Evolutionary conservation across 192 early-diverging fungal species (phyloP).

Genomic region (Chytriomyces sp.): DNA sequence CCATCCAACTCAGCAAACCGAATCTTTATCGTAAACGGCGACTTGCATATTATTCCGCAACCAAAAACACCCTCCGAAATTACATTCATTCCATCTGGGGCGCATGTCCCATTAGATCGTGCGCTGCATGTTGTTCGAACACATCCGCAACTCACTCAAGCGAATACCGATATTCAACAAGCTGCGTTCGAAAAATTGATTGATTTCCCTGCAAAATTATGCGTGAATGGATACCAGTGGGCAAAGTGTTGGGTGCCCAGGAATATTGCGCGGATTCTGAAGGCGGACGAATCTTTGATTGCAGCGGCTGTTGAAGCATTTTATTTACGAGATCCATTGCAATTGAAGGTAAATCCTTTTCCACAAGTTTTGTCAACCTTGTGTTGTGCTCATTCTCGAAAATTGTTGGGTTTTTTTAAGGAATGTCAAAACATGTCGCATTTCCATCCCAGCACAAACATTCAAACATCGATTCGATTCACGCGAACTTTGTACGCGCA

Average conservation of each 20-base stretch:
- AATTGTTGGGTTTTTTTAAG: too few relatives aligned
- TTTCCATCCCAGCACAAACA: conserved; percentile 67
- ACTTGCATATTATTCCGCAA: conserved; percentile 81
- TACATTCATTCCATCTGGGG: conserved; percentile 47
- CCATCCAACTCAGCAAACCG: conserved; percentile 84
- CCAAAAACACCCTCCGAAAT: conserved; percentile 63
- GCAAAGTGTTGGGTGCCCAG: conserved; percentile 74
- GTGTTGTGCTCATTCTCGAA: too few relatives aligned
- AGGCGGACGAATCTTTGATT: conserved; percentile 73
- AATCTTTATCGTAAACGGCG: conserved; percentile 74
- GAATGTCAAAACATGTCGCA: conserved; percentile 66
- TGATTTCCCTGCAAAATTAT: conserved; percentile 60
- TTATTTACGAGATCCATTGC: conserved; percentile 76
- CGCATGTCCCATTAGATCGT: conserved; percentile 25
- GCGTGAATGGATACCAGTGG: conserved; percentile 62
- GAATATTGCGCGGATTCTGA: conserved; percentile 69
- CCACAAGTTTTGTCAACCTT: too few relatives aligned
- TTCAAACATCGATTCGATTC: conserved; percentile 67
- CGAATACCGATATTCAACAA: conserved; percentile 60
- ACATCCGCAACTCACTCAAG: conserved; percentile 56
- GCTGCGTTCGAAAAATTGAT: conserved; percentile 40
- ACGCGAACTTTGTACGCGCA: conserved; percentile 88
- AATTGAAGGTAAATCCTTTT: conserved; percentile 50
- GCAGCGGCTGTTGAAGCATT: conserved; percentile 82
- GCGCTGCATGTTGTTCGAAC: conserved; percentile 40